Evolutionary conservation across 192 early-diverging fungal species (phyloP).

Genomic region (Coemansia sp.): DNA sequence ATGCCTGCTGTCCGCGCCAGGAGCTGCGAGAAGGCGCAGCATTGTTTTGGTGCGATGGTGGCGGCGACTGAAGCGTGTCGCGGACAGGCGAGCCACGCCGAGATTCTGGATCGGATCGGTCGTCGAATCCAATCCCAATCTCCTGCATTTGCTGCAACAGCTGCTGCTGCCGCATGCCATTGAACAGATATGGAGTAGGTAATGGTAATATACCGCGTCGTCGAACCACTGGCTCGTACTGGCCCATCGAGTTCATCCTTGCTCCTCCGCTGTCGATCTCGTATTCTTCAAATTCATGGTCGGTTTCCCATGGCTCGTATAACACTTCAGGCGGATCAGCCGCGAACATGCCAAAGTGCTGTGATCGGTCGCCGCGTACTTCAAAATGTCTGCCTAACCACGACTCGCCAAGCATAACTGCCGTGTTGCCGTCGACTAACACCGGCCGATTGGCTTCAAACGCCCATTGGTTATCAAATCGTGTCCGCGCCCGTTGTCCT

Average conservation of each 20-base stretch:
- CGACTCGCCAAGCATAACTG: constrained; percentile 43
- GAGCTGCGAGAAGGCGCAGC: constrained; percentile 4
- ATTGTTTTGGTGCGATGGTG: constrained; percentile 2
- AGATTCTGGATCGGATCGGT: constrained; percentile 19
- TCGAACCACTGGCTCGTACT: constrained; percentile 5
- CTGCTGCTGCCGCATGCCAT: constrained; percentile 28
- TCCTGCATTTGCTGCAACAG: constrained; percentile 4
- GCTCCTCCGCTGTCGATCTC: not conserved
- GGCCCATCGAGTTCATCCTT: constrained; percentile 1
- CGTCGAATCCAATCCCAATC: not conserved
- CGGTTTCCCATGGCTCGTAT: constrained; percentile 48
- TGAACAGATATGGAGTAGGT: constrained; percentile 41
- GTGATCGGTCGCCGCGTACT: constrained; percentile 46
- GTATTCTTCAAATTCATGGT: constrained; percentile 31
- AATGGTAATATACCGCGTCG: constrained; percentile 32
- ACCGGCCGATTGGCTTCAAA: constrained; percentile 42
- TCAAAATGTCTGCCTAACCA: constrained; percentile 48
- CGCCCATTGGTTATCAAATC: constrained; percentile 36
- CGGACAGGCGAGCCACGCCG: constrained; percentile 25
- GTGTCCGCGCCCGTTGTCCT: constrained; percentile 27
- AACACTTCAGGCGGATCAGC: constrained; percentile 21
- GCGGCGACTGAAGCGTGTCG: constrained; percentile 11
- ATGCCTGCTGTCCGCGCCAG: constrained; percentile 23
- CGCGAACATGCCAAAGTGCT: constrained; percentile 44
- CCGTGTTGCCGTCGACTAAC: constrained; percentile 45